phyloP scores from a whole-genome alignment of 2,329 filamentous ascomycete genomes.

The Laburnicola sp. region DNA sequence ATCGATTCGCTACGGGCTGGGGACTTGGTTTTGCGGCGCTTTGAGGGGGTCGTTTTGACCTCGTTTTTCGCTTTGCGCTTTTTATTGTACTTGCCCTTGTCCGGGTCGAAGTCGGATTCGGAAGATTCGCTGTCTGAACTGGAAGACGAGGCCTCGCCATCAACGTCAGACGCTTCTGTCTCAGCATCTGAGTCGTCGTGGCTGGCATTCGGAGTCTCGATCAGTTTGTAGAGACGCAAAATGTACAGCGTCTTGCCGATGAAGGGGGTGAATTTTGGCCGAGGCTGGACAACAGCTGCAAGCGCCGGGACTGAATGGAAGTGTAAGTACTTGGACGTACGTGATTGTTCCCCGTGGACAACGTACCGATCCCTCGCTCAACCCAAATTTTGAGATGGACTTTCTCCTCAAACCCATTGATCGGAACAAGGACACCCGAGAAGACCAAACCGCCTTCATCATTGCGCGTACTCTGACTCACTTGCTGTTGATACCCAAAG shows the following conservation, averaged over 20 bases:
- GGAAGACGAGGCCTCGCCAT: neutral
- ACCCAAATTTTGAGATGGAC: slow-evolving; percentile 25
- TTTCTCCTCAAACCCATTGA: slow-evolving; percentile 16
- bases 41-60: neutral
- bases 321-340: neutral
- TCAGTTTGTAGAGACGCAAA: slow-evolving; percentile 25
- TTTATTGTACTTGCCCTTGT: slow-evolving; percentile 6
- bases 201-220: neutral
- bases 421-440: slow-evolving; percentile 10
- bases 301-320: neutral
- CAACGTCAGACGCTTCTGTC: neutral
- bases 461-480: slow-evolving; percentile 11
- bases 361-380: slow-evolving; percentile 10
- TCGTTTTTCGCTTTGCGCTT: neutral
- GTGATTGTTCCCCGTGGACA: neutral
- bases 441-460: slow-evolving; percentile 16
- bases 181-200: neutral
- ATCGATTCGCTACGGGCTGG: neutral
- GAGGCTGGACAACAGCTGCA: slow-evolving; percentile 12
- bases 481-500: slow-evolving; percentile 8
- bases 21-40: neutral
- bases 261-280: slow-evolving; percentile 10
- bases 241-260: slow-evolving; percentile 26
- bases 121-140: neutral
- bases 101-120: neutral